phyloP scores from a whole-genome alignment of 371 early-diverging fungal genomes.

The Phascolomyces articulosus region DNA sequence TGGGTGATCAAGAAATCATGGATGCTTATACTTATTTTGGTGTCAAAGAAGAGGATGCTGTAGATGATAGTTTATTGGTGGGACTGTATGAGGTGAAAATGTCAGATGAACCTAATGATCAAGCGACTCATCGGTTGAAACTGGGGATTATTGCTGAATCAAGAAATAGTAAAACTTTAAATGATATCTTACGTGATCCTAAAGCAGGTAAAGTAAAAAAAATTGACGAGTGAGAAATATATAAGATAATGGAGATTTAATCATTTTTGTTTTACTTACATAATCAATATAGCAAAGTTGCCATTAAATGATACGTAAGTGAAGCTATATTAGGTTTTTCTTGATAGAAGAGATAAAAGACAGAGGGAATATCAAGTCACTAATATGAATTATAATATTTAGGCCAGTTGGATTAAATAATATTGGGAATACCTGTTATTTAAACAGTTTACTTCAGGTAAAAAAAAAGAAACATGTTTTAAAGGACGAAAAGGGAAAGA shows the following conservation, averaged over 20 bases:
- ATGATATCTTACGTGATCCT: slow-evolving; percentile 29
- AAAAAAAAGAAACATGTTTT: not conserved
- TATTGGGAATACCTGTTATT: slow-evolving; percentile 92
- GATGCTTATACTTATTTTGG: slow-evolving; percentile 61
- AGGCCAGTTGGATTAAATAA: slow-evolving; percentile 79
- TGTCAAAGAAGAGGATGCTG: slow-evolving; percentile 27
- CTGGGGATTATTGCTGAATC: slow-evolving; percentile 35
- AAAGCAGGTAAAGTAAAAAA: slow-evolving; percentile 1
- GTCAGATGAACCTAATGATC: slow-evolving; percentile 37
- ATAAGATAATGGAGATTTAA: no score
- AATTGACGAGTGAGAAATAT: no score
- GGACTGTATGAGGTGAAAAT: slow-evolving; percentile 39
- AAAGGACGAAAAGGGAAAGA: not conserved
- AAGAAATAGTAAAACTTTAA: slow-evolving; percentile 28
- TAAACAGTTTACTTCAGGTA: slow-evolving; percentile 81
- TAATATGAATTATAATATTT: no score
- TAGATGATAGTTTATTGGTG: slow-evolving; percentile 31
- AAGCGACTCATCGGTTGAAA: slow-evolving; percentile 28
- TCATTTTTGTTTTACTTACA: not conserved
- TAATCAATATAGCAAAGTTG: not conserved
- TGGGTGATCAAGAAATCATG: slow-evolving; percentile 45
- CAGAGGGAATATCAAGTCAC: not conserved
- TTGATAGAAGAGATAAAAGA: no score
- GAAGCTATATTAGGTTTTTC: no score
- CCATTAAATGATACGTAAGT: not conserved